Percentiles rank a stretch among this genome's conserved stretches.
phyloP scores from a whole-genome alignment of 495 filamentous ascomycete genomes.

The Aspergillus hancockii region DNA sequence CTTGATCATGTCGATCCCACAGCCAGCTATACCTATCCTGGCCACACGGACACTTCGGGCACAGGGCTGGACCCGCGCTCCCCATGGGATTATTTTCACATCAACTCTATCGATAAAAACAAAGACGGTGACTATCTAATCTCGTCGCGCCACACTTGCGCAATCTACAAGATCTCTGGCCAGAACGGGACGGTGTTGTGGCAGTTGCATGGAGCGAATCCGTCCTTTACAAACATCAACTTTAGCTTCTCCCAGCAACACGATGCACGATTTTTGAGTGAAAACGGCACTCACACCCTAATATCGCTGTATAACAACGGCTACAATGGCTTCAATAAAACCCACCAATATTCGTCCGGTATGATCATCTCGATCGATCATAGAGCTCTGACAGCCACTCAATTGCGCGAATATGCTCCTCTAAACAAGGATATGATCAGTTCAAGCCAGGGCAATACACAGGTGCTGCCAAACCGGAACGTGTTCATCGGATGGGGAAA shows the following conservation, averaged over 20 bases:
- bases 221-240: conserved; percentile 49
- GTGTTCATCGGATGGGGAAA: conserved; percentile 64
- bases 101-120: conserved; percentile 65
- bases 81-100: conserved; percentile 67
- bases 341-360: conserved; percentile 52
- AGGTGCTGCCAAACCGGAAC: conserved; percentile 56
- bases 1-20: conserved; percentile 54
- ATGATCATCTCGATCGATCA: conserved; percentile 61
- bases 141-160: conserved; percentile 58
- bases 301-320: conserved; percentile 61
- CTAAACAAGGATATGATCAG: conserved; percentile 47
- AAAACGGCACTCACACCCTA: conserved; percentile 50
- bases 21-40: conserved; percentile 43
- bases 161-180: conserved; percentile 62
- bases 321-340: conserved; percentile 49
- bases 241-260: conserved; percentile 65
- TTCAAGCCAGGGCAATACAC: conserved; percentile 63
- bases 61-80: conserved; percentile 42
- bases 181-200: conserved; percentile 59
- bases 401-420: conserved; percentile 44
- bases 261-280: conserved; percentile 57
- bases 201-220: conserved; percentile 53
- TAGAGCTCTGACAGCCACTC: conserved; percentile 48
- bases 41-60: conserved; percentile 49
- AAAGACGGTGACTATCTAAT: conserved; percentile 58